A percentile compares a stretch with the other conserved stretches of the same genome.
phyloP scores from a whole-genome alignment of 805 yeast genomes.

The Hanseniaspora osmophila region DNA sequence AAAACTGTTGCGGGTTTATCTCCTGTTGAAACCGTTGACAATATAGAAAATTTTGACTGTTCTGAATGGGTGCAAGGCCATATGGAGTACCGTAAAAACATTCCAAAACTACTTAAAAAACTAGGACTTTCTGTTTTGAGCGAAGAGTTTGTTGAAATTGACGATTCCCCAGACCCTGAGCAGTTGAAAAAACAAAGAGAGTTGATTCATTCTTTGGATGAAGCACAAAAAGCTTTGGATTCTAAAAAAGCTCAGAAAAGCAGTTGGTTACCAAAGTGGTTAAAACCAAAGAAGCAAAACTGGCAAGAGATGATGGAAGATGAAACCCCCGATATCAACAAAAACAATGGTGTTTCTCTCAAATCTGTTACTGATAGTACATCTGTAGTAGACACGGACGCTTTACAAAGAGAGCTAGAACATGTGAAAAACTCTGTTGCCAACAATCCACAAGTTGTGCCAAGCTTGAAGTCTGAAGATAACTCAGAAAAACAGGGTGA shows the following conservation, averaged over 20 bases:
- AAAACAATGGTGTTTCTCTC: neutral
- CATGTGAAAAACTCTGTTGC: slow-evolving; percentile 6
- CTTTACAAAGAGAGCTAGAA: neutral
- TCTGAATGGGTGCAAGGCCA: slow-evolving; percentile 85
- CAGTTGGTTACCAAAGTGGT: slow-evolving; percentile 30
- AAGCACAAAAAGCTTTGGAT: slow-evolving; percentile 52
- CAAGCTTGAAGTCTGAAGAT: slow-evolving; percentile 2
- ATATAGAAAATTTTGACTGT: slow-evolving; percentile 76
- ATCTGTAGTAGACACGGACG: neutral
- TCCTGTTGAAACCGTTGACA: slow-evolving; percentile 47
- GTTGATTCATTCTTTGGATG: slow-evolving; percentile 57
- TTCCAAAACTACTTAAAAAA: slow-evolving; percentile 62
- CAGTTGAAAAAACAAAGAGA: slow-evolving; percentile 71
- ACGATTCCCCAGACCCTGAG: slow-evolving; percentile 80
- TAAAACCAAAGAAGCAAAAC: slow-evolving; percentile 40
- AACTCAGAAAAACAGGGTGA: neutral
- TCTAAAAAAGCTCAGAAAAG: slow-evolving; percentile 22
- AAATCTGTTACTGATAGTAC: neutral
- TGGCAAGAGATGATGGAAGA: slow-evolving; percentile 46
- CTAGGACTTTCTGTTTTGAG: slow-evolving; percentile 70
- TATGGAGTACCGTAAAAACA: slow-evolving; percentile 90
- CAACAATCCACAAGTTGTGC: slow-evolving; percentile 2
- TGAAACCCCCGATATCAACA: neutral
- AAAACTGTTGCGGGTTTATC: slow-evolving; percentile 85
- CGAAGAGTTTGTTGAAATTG: slow-evolving; percentile 90